A percentile compares a stretch with the other conserved stretches of the same genome.
These are phyloP conservation scores for Eutrema heterophyllum DNA, from an alignment of 345 rosid species.

Conservation along the genomic window DNA sequence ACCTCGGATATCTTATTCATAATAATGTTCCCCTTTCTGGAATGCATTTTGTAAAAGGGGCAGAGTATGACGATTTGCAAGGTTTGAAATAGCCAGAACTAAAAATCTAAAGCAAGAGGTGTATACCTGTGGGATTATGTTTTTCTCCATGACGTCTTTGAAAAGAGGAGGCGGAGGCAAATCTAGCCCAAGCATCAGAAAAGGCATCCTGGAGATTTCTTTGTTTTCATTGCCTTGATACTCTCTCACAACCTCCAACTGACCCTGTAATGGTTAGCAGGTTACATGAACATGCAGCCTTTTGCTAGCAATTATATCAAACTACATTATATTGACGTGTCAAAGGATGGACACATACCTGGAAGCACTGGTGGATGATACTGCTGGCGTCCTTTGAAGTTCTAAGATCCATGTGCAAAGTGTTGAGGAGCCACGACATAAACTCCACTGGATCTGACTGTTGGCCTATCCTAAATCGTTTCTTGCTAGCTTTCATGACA, in stretches of 20 bases:
- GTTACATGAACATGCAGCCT: not conserved
- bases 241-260: constrained; percentile 83
- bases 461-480: constrained; percentile 75
- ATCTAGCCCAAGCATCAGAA: constrained; percentile 95
- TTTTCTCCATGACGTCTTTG: constrained; percentile 98
- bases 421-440: constrained; percentile 96
- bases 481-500: constrained; percentile 92
- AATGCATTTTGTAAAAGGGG: not conserved
- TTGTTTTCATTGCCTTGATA: constrained; percentile 46
- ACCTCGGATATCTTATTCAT: not conserved
- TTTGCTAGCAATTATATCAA: not conserved
- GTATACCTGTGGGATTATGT: constrained; percentile 91
- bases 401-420: constrained; percentile 71
- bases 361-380: constrained; percentile 86
- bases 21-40: not conserved
- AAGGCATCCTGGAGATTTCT: constrained; percentile 83
- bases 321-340: not conserved
- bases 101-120: constrained; percentile 2
- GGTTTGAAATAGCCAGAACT: not conserved
- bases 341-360: constrained; percentile 42
- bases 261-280: constrained; percentile 49
- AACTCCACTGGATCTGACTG: constrained; percentile 97
- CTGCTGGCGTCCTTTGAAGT: constrained; percentile 57
- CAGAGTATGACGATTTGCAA: not conserved
- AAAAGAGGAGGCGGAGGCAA: constrained; percentile 98